These are phyloP conservation scores for Catenaria anguillulae DNA, from an alignment of 371 early-diverging fungal species.

Conservation along the genomic window DNA sequence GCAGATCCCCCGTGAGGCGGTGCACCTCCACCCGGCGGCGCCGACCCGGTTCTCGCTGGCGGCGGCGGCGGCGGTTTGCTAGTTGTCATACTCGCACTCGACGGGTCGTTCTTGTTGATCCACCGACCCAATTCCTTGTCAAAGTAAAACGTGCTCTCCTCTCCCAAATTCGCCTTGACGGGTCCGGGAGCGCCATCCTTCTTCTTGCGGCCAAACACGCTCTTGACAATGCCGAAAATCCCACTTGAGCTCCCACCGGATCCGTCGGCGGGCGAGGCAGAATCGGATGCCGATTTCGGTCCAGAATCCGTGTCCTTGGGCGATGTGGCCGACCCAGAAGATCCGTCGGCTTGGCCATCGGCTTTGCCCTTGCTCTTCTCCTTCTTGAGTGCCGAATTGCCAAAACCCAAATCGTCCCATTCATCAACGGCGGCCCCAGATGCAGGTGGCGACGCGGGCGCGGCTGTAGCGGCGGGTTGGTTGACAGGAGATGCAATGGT, in stretches of 20 bases:
- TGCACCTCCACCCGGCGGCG: too few species aligned
- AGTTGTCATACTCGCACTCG: not conserved
- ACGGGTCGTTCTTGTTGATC: conserved; percentile 16
- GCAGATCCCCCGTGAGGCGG: not conserved
- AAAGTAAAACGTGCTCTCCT: conserved; percentile 15
- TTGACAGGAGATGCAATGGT: too few species aligned
- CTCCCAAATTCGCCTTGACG: conserved; percentile 21
- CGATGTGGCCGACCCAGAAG: not conserved
- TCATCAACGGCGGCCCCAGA: too few species aligned
- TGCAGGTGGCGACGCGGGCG: too few species aligned
- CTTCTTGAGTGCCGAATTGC: conserved; percentile 17
- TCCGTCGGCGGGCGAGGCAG: too few species aligned
- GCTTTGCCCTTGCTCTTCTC: not conserved
- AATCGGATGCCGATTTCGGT: too few species aligned
- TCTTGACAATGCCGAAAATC: not conserved
- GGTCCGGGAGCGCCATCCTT: conserved; percentile 9
- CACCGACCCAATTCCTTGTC: conserved; percentile 19
- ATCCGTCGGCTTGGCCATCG: not conserved
- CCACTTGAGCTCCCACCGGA: too few species aligned
- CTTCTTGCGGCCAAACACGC: not conserved
- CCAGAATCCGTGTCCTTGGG: too few species aligned
- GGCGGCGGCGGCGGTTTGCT: not conserved
- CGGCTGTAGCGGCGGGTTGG: too few species aligned
- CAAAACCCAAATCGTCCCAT: conserved; percentile 25
- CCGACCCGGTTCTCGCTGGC: not conserved